phyloP scores from a whole-genome alignment of 1,139 yeast species.

The Barnettozyma hawaiiensis region DNA sequence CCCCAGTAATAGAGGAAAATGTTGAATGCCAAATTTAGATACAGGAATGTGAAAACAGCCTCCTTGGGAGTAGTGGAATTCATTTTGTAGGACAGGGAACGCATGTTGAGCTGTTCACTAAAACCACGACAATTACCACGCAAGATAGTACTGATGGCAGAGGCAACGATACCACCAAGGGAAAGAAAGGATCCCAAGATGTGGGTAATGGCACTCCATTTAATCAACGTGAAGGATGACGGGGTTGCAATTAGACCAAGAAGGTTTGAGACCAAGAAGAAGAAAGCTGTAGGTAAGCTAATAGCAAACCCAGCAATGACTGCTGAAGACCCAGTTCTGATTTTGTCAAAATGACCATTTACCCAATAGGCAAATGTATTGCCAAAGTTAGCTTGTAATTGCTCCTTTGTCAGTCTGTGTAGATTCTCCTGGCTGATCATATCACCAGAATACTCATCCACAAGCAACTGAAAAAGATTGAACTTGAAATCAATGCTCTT shows the following conservation, averaged over 20 bases:
- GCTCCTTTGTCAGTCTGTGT: background rate
- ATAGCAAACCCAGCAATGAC: background rate
- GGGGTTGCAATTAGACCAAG: background rate
- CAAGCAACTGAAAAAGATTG: slow-evolving; percentile 3
- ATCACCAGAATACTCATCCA: slow-evolving; percentile 1
- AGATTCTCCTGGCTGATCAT: background rate
- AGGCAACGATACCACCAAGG: background rate
- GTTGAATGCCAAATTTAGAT: background rate
- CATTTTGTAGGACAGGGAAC: background rate
- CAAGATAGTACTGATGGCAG: background rate
- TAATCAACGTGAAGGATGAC: background rate
- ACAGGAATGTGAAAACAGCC: slow-evolving; percentile 1
- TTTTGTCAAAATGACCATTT: background rate
- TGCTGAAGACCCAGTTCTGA: background rate
- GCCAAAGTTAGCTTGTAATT: background rate
- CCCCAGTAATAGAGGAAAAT: background rate
- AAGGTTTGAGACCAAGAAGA: background rate
- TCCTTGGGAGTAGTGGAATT: background rate
- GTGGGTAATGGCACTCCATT: background rate
- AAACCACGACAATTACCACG: background rate
- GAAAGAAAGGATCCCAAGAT: background rate
- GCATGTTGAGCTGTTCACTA: background rate
- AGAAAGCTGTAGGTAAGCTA: background rate
- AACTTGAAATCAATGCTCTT: background rate
- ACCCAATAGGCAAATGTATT: background rate